These are phyloP conservation scores for Adansonia gregorii DNA, from an alignment of 441 rosid species.

Conservation along the genomic window DNA sequence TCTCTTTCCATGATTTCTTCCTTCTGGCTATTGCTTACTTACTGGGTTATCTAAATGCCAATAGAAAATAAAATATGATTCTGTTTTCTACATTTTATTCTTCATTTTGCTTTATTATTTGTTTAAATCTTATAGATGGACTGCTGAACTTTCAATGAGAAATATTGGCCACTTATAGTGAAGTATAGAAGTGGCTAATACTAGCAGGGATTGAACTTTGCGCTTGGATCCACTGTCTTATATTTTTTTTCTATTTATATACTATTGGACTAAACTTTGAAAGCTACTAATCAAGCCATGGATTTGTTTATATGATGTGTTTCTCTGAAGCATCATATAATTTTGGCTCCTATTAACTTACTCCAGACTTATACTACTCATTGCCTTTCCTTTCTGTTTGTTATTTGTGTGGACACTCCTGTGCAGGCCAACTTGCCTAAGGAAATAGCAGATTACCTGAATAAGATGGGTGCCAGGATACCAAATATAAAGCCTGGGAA, in stretches of 20 bases:
- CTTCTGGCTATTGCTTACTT: neutral
- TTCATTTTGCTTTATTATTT: neutral
- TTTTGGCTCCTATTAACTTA: neutral
- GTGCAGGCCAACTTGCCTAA: slow-evolving; percentile 92
- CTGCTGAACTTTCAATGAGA: neutral
- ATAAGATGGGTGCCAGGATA: slow-evolving; percentile 97
- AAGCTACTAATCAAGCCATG: neutral
- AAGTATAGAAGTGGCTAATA: neutral
- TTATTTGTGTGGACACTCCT: slow-evolving; percentile 28
- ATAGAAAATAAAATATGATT: neutral
- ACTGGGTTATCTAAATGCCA: neutral
- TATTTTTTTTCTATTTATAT: neutral
- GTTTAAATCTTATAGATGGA: neutral
- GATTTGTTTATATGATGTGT: neutral
- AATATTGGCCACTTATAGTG: neutral
- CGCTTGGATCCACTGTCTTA: neutral
- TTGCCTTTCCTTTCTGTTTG: slow-evolving; percentile 14
- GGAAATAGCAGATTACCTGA: slow-evolving; percentile 91
- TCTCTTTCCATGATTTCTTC: slow-evolving; percentile 6
- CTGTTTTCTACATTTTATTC: neutral
- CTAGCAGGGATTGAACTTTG: neutral
- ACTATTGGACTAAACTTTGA: neutral
- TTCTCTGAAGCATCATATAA: neutral
- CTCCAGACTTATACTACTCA: neutral
- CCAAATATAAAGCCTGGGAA: slow-evolving; percentile 94